A percentile compares a stretch with the other conserved stretches of the same genome.
Evolutionary conservation across 257 asterid genomes (phyloP).

Genomic region (Ballota nigra): DNA sequence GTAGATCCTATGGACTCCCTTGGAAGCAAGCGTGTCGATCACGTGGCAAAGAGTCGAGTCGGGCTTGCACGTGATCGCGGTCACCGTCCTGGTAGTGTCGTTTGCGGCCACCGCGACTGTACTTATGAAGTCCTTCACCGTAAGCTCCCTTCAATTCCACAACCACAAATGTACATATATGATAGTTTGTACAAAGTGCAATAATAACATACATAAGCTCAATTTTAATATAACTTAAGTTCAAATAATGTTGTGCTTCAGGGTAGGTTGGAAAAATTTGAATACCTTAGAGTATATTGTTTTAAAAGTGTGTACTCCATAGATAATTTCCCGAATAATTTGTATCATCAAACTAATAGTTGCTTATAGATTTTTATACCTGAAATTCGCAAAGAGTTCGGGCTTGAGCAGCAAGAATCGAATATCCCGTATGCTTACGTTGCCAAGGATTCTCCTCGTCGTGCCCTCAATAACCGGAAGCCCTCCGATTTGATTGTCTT

Average conservation of each 20-base stretch:
- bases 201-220: too few relatives aligned
- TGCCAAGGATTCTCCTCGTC: constrained; percentile 56
- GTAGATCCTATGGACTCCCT: constrained; percentile 72
- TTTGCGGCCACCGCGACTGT: constrained; percentile 45
- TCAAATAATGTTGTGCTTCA: too few relatives aligned
- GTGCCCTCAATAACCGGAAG: constrained; percentile 70
- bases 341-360: too few relatives aligned
- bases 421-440: constrained; percentile 84
- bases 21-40: constrained; percentile 60
- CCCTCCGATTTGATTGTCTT: constrained; percentile 77
- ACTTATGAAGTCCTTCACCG: constrained; percentile 61
- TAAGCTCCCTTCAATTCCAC: constrained; percentile 51
- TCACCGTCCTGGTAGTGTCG: constrained; percentile 36
- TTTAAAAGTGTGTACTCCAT: too few relatives aligned
- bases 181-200: too few relatives aligned
- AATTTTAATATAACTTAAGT: too few relatives aligned
- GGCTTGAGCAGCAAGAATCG: constrained; percentile 81
- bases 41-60: constrained; percentile 59
- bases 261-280: too few relatives aligned
- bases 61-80: constrained; percentile 75
- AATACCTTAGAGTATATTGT: too few relatives aligned
- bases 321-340: too few relatives aligned
- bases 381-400: constrained; percentile 66
- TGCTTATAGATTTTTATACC: constrained; percentile 22
- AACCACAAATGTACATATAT: neutral